Conservation (phyloP, 176 grass and related monocot species). For the Eremochloa ophiuroides region DNA sequence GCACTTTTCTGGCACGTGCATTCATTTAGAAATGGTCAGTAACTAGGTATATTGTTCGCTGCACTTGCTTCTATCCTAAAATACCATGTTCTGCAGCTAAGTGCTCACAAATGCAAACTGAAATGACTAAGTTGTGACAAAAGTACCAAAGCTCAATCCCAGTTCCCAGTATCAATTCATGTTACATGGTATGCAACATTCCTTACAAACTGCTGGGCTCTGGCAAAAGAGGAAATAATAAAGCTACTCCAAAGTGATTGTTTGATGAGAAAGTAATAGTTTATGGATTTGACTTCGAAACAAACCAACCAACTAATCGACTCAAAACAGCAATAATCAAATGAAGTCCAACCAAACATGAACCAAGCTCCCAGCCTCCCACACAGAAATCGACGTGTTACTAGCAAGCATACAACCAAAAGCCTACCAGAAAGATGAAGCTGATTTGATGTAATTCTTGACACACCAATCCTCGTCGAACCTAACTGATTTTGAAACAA, state of each 20-base stretch:
- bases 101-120: not conserved
- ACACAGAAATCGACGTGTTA: not conserved
- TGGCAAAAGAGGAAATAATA: slow-evolving; percentile 2
- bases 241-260: not conserved
- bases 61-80: not conserved
- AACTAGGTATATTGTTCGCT: not conserved
- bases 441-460: not conserved
- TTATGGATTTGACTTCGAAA: too few relatives aligned
- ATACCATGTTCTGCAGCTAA: not conserved
- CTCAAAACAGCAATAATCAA: not conserved
- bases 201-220: not conserved
- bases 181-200: not conserved
- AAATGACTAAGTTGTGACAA: not conserved
- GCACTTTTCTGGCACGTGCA: not conserved
- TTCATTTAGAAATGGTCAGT: not conserved
- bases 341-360: not conserved
- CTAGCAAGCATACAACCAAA: not conserved
- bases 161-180: not conserved
- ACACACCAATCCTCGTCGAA: not conserved
- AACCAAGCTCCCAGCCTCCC: not conserved
- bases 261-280: not conserved
- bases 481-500: not conserved
- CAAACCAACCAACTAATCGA: too few relatives aligned
- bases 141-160: not conserved
- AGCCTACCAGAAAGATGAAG: not conserved